phyloP scores from a whole-genome alignment of 2,329 filamentous ascomycete genomes.

The Curvularia lunata region DNA sequence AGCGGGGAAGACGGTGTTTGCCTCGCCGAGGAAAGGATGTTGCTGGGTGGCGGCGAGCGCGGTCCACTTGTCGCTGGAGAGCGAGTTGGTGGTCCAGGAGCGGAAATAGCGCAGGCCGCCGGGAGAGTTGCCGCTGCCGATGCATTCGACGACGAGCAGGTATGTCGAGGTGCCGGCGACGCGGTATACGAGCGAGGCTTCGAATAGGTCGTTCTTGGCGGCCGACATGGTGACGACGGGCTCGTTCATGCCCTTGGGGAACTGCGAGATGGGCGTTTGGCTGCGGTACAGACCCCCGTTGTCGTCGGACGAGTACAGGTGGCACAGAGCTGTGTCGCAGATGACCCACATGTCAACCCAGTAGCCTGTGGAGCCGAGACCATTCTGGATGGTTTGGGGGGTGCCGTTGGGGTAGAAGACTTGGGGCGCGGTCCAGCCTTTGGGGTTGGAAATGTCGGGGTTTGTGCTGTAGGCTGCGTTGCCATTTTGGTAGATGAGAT shows the following conservation, averaged over 20 bases:
- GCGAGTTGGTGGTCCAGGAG: constrained; percentile 46
- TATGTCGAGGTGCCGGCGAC: constrained; percentile 41
- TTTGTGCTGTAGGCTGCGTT: constrained; percentile 55
- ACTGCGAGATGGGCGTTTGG: constrained; percentile 43
- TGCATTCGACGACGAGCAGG: constrained; percentile 51
- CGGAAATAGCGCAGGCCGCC: constrained; percentile 49
- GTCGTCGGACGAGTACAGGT: constrained; percentile 53
- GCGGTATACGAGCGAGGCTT: constrained; percentile 49
- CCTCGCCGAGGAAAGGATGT: constrained; percentile 49
- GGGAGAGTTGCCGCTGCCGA: constrained; percentile 34
- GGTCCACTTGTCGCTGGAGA: constrained; percentile 44
- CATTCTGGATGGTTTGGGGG: constrained; percentile 42
- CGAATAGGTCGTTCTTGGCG: constrained; percentile 44
- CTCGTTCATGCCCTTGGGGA: constrained; percentile 48
- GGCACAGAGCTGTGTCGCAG: constrained; percentile 47
- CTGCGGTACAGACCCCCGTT: constrained; percentile 53
- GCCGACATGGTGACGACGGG: constrained; percentile 45
- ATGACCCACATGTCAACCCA: constrained; percentile 57
- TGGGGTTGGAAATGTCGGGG: constrained; percentile 49
- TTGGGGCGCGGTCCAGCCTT: constrained; percentile 49
- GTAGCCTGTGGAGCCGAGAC: constrained; percentile 41
- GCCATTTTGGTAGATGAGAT: constrained; percentile 52
- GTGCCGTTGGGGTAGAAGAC: constrained; percentile 45
- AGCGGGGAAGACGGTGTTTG: constrained; percentile 48
- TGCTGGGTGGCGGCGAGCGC: constrained; percentile 45